Conservation (phyloP, 768 basidiomycete genomes). For the Auriculariales sp. region DNA sequence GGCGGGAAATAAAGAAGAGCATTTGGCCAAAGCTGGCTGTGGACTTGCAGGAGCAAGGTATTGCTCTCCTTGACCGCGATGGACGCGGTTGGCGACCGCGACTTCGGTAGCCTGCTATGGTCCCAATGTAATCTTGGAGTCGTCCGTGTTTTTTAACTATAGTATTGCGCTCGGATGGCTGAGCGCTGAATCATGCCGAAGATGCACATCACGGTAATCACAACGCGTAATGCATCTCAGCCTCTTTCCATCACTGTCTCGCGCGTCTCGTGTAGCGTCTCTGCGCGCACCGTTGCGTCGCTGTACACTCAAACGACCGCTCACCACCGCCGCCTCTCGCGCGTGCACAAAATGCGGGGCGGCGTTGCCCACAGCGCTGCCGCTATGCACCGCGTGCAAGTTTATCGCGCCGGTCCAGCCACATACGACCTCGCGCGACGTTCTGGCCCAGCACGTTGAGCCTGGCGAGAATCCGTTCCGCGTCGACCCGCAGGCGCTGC, state of each 20-base stretch:
- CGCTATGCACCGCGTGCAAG: conserved; percentile 64
- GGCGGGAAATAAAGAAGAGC: no score
- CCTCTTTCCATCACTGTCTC: not conserved
- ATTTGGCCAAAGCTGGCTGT: no score
- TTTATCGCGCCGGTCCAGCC: conserved; percentile 45
- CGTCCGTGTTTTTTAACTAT: no score
- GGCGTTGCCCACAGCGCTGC: conserved; percentile 45
- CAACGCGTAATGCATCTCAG: not conserved
- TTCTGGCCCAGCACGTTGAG: conserved; percentile 45
- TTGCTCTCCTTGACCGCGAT: no score
- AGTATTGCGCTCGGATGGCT: no score
- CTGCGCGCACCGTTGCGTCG: not conserved
- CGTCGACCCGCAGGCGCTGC: conserved; percentile 46
- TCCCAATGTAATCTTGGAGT: no score
- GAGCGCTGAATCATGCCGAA: no score
- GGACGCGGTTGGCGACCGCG: no score
- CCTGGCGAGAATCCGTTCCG: conserved; percentile 49
- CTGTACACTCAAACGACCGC: no score
- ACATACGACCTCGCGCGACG: conserved; percentile 44
- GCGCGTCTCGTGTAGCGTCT: not conserved
- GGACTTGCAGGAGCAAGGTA: no score
- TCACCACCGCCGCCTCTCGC: not conserved
- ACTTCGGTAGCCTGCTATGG: no score
- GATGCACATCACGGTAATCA: no score
- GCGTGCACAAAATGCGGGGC: conserved; percentile 50